Percentiles rank a stretch among this genome's conserved stretches.
Conservation (phyloP, 257 asterid species). For the Primulina eburnea region DNA sequence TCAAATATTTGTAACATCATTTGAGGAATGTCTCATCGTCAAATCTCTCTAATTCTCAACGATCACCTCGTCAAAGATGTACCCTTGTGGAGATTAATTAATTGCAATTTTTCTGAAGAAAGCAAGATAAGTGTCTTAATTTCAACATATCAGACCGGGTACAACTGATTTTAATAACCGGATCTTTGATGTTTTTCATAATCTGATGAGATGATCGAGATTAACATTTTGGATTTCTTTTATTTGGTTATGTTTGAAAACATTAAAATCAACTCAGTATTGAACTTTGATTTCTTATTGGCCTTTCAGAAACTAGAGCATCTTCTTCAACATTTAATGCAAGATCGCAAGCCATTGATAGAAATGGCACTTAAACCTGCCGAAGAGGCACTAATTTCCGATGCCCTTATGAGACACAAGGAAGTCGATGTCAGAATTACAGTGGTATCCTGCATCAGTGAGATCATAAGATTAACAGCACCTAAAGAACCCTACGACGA, state of each 20-base stretch:
- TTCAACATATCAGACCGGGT: neutral
- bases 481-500: conserved; percentile 26
- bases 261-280: conserved; percentile 7
- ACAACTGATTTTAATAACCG: neutral
- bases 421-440: conserved; percentile 24
- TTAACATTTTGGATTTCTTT: neutral
- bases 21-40: neutral
- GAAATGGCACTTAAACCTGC: conserved; percentile 14
- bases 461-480: conserved; percentile 28
- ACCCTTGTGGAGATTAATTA: neutral
- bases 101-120: neutral
- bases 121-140: neutral
- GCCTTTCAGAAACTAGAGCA: conserved; percentile 19
- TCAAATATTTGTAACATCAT: neutral
- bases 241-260: neutral
- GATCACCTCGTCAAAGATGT: neutral
- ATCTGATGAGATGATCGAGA: neutral
- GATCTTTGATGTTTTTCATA: neutral
- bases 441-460: conserved; percentile 24
- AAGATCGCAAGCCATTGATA: neutral
- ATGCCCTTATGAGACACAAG: conserved; percentile 15
- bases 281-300: conserved; percentile 8
- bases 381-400: conserved; percentile 23
- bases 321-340: conserved; percentile 3
- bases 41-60: neutral